Conservation (phyloP, 2,329 filamentous ascomycete genomes). For the Paraphoma chrysanthemicola region DNA sequence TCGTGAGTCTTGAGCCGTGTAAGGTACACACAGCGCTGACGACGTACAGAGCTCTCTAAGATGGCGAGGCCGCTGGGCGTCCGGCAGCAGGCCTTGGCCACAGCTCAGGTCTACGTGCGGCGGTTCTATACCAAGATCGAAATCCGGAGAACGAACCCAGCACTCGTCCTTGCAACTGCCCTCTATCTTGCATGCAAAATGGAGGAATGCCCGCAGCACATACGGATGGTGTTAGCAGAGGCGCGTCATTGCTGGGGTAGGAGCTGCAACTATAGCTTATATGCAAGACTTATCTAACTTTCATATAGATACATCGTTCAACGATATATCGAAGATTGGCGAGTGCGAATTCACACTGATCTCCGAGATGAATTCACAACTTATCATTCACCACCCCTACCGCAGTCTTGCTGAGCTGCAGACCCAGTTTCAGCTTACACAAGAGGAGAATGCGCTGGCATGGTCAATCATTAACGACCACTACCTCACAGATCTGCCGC, state of each 20-base stretch:
- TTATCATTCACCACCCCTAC: slow-evolving; percentile 92
- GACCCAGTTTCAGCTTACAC: slow-evolving; percentile 71
- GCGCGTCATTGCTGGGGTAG: slow-evolving; percentile 70
- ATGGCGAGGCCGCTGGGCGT: slow-evolving; percentile 84
- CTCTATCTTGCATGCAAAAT: slow-evolving; percentile 97
- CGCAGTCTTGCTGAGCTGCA: slow-evolving; percentile 78
- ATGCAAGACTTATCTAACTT: slow-evolving; percentile 10
- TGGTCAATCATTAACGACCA: slow-evolving; percentile 90
- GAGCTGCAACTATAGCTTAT: neutral
- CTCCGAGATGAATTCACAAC: slow-evolving; percentile 85
- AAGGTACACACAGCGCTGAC: neutral
- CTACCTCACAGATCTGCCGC: slow-evolving; percentile 88
- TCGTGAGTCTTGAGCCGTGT: slow-evolving; percentile 62
- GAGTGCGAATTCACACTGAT: slow-evolving; percentile 95
- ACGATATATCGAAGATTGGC: slow-evolving; percentile 81
- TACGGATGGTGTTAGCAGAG: slow-evolving; percentile 86
- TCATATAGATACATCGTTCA: slow-evolving; percentile 42
- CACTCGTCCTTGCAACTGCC: slow-evolving; percentile 89
- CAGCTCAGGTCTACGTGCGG: slow-evolving; percentile 92
- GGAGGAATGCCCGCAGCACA: slow-evolving; percentile 97
- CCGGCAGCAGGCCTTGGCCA: slow-evolving; percentile 91
- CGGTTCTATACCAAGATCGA: slow-evolving; percentile 92
- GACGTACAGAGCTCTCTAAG: slow-evolving; percentile 69
- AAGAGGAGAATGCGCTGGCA: slow-evolving; percentile 79
- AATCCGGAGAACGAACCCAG: slow-evolving; percentile 90